phyloP scores from a whole-genome alignment of 495 filamentous ascomycete species.

The Neurospora sp. region DNA sequence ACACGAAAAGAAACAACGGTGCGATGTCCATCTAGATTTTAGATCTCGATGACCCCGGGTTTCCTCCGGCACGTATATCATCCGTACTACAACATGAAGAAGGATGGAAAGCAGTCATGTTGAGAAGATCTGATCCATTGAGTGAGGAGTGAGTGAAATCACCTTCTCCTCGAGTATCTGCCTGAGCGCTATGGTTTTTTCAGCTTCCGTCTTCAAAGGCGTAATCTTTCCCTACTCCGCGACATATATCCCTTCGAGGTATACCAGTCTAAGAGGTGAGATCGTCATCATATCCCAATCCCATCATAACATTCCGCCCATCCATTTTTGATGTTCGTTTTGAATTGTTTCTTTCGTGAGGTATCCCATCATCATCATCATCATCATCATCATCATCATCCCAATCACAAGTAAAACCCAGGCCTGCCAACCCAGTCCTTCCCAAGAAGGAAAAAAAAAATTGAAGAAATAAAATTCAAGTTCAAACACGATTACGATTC shows the following conservation, averaged over 20 bases:
- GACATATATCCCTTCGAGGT: not conserved
- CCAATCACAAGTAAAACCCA: not conserved
- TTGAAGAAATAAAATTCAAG: not conserved
- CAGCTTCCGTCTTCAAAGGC: not conserved
- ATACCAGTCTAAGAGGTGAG: not conserved
- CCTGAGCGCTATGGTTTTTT: not conserved
- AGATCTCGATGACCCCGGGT: not conserved
- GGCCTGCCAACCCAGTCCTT: not conserved
- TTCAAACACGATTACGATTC: not conserved
- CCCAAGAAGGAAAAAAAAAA: not conserved
- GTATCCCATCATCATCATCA: not conserved
- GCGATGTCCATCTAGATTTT: not conserved
- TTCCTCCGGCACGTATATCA: not conserved
- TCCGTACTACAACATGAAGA: not conserved
- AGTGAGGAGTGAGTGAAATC: not conserved
- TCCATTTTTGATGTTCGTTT: not conserved
- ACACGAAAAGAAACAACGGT: not conserved
- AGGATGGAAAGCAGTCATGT: not conserved
- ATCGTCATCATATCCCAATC: not conserved
- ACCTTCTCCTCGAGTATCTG: not conserved
- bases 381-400: not conserved
- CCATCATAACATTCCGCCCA: not conserved
- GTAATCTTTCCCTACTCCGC: not conserved
- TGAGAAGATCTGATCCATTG: not conserved
- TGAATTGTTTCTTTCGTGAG: not conserved